Evolutionary conservation across 352 stramenopile genomes (phyloP), one percentile per base, ranked within the genome.

Genomic region (Pythium guiyangense): DNA sequence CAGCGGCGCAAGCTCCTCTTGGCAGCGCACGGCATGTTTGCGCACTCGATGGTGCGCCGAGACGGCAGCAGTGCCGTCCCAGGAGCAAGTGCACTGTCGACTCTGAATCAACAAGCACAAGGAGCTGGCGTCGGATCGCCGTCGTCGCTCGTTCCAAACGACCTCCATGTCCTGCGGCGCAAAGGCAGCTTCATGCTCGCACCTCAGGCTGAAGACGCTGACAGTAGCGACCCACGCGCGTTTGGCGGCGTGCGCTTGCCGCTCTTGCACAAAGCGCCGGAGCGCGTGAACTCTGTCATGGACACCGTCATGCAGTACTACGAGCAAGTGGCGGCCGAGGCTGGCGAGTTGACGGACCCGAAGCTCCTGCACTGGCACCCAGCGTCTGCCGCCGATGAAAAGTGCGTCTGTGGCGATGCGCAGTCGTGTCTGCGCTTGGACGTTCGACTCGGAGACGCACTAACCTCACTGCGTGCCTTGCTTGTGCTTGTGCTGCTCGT

Each of bases 1-100:
- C 82, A 92, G 56, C 83, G 79, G 29, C 68, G 81, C 9, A 88
- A 88, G 57, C 69, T 71, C 2, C 29, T 85, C 34, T 64, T 79
- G 6, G 39, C 49, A 1, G 64, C 60, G 5, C 71, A 81, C 51
- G 57, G 55, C 8, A 43, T 80, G 22, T 84, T 81, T 20, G 65
- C 66, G 26, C 60, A 60, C 12, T 57, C 43, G 12, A 54, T 57
- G 15, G 31, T 39, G 6, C 20, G 29, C 12, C n/a, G 27, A 18
- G 59, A 54, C 5, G 39, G 53, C 5, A 39, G 42, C 1, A 59
- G 17, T 9, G 42, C 27, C 15, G 2, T 44, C 5, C 25, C 43
- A 14, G n/a, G 9, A n/a, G 31, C 57, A 4, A 45, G 5, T 12
- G 17, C 45, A 4, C 20, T 47, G 11, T 11, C 27, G 4, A 11